These are phyloP conservation scores for Pneumocystis wakefieldiae DNA, from an alignment of 1,139 yeast genomes.

Conservation along the genomic window DNA sequence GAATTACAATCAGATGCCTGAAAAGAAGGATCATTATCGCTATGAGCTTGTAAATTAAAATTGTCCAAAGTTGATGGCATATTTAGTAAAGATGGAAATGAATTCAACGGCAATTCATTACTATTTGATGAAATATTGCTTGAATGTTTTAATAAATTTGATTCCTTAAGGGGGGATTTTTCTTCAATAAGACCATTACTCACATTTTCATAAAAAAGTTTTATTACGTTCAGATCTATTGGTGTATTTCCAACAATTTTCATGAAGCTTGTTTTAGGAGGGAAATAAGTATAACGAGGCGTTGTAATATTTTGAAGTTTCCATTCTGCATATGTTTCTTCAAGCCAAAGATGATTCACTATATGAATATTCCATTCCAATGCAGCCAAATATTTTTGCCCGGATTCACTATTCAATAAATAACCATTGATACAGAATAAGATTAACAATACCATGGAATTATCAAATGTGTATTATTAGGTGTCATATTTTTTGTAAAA, in stretches of 20 bases:
- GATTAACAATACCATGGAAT: constrained; percentile 31
- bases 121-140: neutral
- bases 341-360: constrained; percentile 83
- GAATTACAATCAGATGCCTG: constrained; percentile 21
- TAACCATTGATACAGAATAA: neutral
- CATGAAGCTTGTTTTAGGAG: constrained; percentile 29
- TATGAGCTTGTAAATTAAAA: constrained; percentile 55
- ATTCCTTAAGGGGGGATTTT: neutral
- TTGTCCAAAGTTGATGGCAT: constrained; percentile 49
- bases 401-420: constrained; percentile 30
- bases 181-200: neutral
- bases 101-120: neutral
- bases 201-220: constrained; percentile 27
- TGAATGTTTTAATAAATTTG: neutral
- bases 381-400: constrained; percentile 66
- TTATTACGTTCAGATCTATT: constrained; percentile 30
- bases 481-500: constrained; percentile 55
- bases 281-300: constrained; percentile 35
- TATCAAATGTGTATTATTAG: constrained; percentile 55
- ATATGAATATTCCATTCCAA: constrained; percentile 43
- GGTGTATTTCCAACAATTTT: constrained; percentile 39
- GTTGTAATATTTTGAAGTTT: constrained; percentile 31
- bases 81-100: constrained; percentile 31
- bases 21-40: constrained; percentile 39
- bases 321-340: constrained; percentile 60